Percentiles rank a stretch among this genome's conserved stretches.
Conservation (phyloP, 225 moss, liverwort and hornwort genomes). For the Physcomitrellopsis africana region DNA sequence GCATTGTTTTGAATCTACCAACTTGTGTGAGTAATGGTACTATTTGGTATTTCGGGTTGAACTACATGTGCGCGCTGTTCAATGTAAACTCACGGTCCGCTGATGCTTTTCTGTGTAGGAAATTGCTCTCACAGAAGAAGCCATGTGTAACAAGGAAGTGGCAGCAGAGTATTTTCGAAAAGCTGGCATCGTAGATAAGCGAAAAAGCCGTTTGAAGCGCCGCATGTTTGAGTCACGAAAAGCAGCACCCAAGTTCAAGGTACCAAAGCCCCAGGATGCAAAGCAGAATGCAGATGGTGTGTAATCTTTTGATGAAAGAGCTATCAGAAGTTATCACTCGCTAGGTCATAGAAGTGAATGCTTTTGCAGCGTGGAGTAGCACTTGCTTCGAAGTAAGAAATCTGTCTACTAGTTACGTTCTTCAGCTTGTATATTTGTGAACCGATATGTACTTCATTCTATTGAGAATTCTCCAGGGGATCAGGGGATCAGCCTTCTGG, state of each 20-base stretch:
- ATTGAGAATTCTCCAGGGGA: conserved; percentile 6
- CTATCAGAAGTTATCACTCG: conserved; percentile 17
- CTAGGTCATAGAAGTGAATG: neutral
- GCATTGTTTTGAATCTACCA: neutral
- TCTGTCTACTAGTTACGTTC: conserved; percentile 13
- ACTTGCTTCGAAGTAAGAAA: conserved; percentile 21
- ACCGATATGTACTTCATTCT: conserved; percentile 29
- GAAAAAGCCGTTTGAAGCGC: conserved; percentile 69
- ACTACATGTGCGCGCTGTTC: neutral
- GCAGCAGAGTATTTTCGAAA: conserved; percentile 65
- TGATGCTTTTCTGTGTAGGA: conserved; percentile 53
- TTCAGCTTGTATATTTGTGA: conserved; percentile 55
- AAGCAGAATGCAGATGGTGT: conserved; percentile 17
- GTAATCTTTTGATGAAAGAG: conserved; percentile 22
- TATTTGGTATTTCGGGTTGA: neutral
- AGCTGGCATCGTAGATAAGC: conserved; percentile 72
- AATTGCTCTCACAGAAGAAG: conserved; percentile 75
- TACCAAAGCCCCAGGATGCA: conserved; percentile 17
- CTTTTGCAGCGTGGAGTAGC: neutral
- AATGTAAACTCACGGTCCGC: neutral
- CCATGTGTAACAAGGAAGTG: conserved; percentile 56
- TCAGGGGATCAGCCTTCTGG: no score
- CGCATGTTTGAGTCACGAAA: conserved; percentile 83
- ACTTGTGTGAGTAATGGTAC: neutral
- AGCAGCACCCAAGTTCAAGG: conserved; percentile 35